Conservation (phyloP, 768 basidiomycete species). For the Piloderma croceum region DNA sequence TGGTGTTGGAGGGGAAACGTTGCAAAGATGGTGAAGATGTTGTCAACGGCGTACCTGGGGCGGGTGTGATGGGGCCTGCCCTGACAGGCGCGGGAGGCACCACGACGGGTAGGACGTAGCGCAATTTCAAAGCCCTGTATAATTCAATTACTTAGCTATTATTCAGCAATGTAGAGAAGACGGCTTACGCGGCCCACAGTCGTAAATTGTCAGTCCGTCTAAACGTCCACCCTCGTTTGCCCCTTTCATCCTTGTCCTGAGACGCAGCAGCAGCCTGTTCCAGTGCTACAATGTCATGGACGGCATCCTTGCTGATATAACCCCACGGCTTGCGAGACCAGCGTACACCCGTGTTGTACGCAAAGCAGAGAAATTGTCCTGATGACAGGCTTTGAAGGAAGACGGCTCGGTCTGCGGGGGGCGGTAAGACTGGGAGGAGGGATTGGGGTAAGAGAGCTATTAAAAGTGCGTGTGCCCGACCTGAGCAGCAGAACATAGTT, state of each 20-base stretch:
- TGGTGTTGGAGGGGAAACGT: slow-evolving; percentile 38
- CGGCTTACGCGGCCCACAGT: slow-evolving; percentile 75
- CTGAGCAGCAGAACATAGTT: slow-evolving; percentile 31
- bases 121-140: slow-evolving; percentile 69
- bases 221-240: slow-evolving; percentile 74
- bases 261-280: slow-evolving; percentile 44
- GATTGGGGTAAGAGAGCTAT: slow-evolving; percentile 51
- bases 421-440: slow-evolving; percentile 37
- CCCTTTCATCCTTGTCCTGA: slow-evolving; percentile 31
- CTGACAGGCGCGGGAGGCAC: slow-evolving; percentile 39
- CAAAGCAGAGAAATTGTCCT: slow-evolving; percentile 73
- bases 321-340: slow-evolving; percentile 85
- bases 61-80: slow-evolving; percentile 7
- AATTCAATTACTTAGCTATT: slow-evolving; percentile 1
- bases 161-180: background rate
- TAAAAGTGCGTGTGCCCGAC: slow-evolving; percentile 60
- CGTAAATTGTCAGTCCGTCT: slow-evolving; percentile 80
- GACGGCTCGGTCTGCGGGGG: slow-evolving; percentile 26
- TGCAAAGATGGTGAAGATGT: slow-evolving; percentile 27
- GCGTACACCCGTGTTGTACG: slow-evolving; percentile 78
- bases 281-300: slow-evolving; percentile 74
- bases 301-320: slow-evolving; percentile 67
- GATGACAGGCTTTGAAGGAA: slow-evolving; percentile 60
- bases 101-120: slow-evolving; percentile 70
- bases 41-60: slow-evolving; percentile 10